Conservation (phyloP, 148 eudicot species). For the Rhododendron kiyosumense region DNA sequence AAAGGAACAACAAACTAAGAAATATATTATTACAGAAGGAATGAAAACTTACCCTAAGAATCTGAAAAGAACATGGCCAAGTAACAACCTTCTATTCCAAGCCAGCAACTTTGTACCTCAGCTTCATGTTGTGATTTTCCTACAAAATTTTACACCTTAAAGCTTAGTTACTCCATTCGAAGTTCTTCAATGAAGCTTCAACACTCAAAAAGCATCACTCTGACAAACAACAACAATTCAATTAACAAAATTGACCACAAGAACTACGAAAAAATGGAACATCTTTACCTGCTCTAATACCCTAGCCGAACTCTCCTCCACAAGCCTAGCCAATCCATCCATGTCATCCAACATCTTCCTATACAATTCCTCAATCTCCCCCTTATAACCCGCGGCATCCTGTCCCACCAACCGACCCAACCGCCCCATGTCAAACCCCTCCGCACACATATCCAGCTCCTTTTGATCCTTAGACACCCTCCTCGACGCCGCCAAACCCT, state of each 20-base stretch:
- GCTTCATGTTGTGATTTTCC: conserved; percentile 64
- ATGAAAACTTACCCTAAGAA: conserved; percentile 6
- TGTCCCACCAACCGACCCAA: conserved; percentile 57
- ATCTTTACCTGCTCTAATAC: conserved; percentile 52
- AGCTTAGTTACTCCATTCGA: conserved; percentile 20
- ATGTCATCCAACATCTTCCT: conserved; percentile 73
- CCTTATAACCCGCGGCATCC: conserved; percentile 37
- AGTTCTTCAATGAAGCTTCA: neutral
- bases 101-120: conserved; percentile 72
- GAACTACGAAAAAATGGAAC: neutral
- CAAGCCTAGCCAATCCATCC: conserved; percentile 45
- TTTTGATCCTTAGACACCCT: conserved; percentile 34
- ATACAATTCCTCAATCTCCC: conserved; percentile 66
- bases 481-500: conserved; percentile 30
- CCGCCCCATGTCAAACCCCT: conserved; percentile 50
- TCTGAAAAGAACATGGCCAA: conserved; percentile 4
- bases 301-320: conserved; percentile 50
- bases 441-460: conserved; percentile 45
- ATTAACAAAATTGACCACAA: neutral
- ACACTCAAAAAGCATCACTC: neutral
- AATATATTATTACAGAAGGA: neutral
- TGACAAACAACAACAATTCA: too few species aligned
- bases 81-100: conserved; percentile 46
- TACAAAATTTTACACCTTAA: conserved; percentile 14
- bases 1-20: too few species aligned